phyloP scores from a whole-genome alignment of 352 stramenopile genomes.

The Globisporangium uncinulatum region DNA sequence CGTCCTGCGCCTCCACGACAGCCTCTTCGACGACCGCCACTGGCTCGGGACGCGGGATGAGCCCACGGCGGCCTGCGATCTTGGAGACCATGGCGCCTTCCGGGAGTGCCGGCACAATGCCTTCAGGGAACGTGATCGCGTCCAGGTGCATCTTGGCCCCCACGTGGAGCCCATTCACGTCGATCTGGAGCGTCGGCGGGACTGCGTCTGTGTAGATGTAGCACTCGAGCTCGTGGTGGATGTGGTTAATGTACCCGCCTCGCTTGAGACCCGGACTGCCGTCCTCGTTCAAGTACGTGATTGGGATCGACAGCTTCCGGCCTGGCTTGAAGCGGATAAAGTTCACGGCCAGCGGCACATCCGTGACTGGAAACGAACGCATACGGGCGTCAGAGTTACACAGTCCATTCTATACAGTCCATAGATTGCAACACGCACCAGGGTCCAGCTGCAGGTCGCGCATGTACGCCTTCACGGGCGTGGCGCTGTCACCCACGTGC shows the following conservation, averaged over 20 bases:
- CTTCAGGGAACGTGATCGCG: conserved; percentile 67
- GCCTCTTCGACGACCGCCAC: conserved; percentile 61
- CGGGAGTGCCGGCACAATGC: conserved; percentile 58
- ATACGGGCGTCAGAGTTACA: background rate
- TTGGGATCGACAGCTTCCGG: conserved; percentile 88
- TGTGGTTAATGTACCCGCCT: conserved; percentile 92
- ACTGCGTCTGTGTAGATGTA: conserved; percentile 70
- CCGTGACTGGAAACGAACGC: conserved; percentile 40
- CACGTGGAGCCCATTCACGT: conserved; percentile 86
- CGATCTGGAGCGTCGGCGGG: conserved; percentile 67
- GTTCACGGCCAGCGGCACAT: conserved; percentile 83
- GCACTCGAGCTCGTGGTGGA: conserved; percentile 82
- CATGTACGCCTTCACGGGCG: conserved; percentile 79
- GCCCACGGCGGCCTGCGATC: conserved; percentile 79
- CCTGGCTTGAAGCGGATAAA: conserved; percentile 91
- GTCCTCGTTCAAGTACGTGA: conserved; percentile 92
- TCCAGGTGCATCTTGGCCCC: conserved; percentile 80
- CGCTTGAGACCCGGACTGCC: conserved; percentile 92
- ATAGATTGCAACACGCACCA: conserved; percentile 19
- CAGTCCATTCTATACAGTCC: background rate
- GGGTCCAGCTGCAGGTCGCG: conserved; percentile 82
- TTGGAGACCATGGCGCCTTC: conserved; percentile 74
- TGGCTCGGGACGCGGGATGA: conserved; percentile 68
- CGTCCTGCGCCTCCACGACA: conserved; percentile 53
- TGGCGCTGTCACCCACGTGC: conserved; percentile 47